These are phyloP conservation scores for Curvularia sp. DNA, from an alignment of 2,329 filamentous ascomycete genomes.

Conservation along the genomic window DNA sequence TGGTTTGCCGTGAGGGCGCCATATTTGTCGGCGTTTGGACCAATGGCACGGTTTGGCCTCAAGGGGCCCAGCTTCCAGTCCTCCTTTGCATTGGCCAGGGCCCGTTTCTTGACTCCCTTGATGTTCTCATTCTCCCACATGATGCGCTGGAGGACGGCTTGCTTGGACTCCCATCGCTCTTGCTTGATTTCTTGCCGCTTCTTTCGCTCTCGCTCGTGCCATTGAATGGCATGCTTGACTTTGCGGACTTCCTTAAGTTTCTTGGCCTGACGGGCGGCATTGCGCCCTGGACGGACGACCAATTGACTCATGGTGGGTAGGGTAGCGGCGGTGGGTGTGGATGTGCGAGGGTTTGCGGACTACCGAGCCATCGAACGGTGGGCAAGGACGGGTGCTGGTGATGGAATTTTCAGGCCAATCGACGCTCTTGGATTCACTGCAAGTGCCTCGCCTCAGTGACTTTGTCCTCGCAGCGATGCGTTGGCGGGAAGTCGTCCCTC, in stretches of 20 bases:
- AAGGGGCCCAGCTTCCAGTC: slow-evolving; percentile 81
- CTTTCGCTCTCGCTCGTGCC: slow-evolving; percentile 38
- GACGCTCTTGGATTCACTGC: neutral
- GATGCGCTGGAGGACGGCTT: slow-evolving; percentile 30
- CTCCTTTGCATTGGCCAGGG: slow-evolving; percentile 68
- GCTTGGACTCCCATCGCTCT: slow-evolving; percentile 41
- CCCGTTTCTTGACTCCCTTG: slow-evolving; percentile 50
- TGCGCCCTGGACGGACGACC: slow-evolving; percentile 32
- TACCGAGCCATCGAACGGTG: slow-evolving; percentile 37
- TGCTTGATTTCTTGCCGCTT: slow-evolving; percentile 32
- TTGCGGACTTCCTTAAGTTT: slow-evolving; percentile 50
- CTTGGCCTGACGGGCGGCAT: slow-evolving; percentile 38
- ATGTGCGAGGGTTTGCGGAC: slow-evolving; percentile 27
- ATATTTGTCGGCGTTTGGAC: slow-evolving; percentile 63
- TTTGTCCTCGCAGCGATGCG: neutral
- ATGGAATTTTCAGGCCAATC: neutral
- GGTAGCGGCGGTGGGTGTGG: slow-evolving; percentile 57
- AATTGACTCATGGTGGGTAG: slow-evolving; percentile 51
- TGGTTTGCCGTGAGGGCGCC: slow-evolving; percentile 59
- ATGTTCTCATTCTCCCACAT: slow-evolving; percentile 36
- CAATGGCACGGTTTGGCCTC: slow-evolving; percentile 77
- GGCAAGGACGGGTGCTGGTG: slow-evolving; percentile 4
- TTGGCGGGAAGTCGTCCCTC: slow-evolving; percentile 5
- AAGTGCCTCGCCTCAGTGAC: neutral
- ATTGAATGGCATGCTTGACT: slow-evolving; percentile 49